These are phyloP conservation scores for Blastobotrys proliferans DNA, from an alignment of 1,139 yeast genomes.

Conservation along the genomic window DNA sequence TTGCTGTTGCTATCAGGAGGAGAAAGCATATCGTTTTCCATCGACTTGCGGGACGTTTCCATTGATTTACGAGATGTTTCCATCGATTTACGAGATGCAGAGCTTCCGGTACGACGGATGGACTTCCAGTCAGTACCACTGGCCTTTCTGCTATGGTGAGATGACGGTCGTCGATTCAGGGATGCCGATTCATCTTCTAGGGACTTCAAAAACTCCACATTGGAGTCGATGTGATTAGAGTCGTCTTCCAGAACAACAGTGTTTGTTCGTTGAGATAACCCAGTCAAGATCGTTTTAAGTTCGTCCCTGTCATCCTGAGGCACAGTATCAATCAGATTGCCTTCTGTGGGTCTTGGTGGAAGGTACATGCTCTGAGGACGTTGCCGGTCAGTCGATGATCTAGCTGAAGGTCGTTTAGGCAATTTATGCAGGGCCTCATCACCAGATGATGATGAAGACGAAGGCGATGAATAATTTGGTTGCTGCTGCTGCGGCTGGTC, in stretches of 20 bases:
- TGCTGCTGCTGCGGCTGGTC: constrained; percentile 4
- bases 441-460: neutral
- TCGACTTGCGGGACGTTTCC: constrained; percentile 2
- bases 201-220: constrained; percentile 56
- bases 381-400: constrained; percentile 7
- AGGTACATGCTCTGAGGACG: constrained; percentile 21
- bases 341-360: neutral
- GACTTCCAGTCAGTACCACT: constrained; percentile 13
- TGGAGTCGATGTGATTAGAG: constrained; percentile 40
- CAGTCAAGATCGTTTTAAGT: constrained; percentile 36
- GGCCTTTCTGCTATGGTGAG: constrained; percentile 27
- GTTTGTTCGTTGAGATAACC: constrained; percentile 32
- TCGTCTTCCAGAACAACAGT: constrained; percentile 35
- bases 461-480: neutral
- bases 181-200: constrained; percentile 33
- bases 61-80: neutral
- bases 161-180: neutral
- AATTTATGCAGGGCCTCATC: neutral
- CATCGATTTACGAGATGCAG: constrained; percentile 1
- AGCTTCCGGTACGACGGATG: constrained; percentile 9
- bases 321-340: constrained; percentile 18
- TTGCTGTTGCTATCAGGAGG: neutral
- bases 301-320: constrained; percentile 28
- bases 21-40: constrained; percentile 1
- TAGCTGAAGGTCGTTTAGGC: no score